These are phyloP conservation scores for Leptographium wingfieldii DNA, from an alignment of 2,329 filamentous ascomycete genomes.

Conservation along the genomic window DNA sequence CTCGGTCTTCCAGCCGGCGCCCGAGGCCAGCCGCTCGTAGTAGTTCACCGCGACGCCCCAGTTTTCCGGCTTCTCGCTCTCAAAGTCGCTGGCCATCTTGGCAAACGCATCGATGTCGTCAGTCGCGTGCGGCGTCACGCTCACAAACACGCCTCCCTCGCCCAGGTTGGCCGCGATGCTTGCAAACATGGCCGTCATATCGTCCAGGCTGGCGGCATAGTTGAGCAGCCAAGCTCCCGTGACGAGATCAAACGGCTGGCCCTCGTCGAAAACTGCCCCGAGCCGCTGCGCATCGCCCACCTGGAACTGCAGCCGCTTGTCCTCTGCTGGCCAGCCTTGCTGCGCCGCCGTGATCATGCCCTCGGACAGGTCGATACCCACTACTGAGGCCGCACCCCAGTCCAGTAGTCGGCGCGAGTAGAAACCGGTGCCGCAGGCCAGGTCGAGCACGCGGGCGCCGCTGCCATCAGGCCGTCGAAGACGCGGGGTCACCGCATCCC, in stretches of 20 bases:
- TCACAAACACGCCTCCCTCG: slow-evolving; percentile 21
- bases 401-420: slow-evolving; percentile 20
- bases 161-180: slow-evolving; percentile 23
- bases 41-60: slow-evolving; percentile 5
- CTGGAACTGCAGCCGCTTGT: slow-evolving; percentile 5
- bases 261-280: background rate
- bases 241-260: slow-evolving; percentile 23
- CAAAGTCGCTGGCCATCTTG: background rate
- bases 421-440: slow-evolving; percentile 25
- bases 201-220: slow-evolving; percentile 18
- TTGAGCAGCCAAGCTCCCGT: slow-evolving; percentile 25
- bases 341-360: slow-evolving; percentile 20
- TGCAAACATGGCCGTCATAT: slow-evolving; percentile 21
- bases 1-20: slow-evolving; percentile 9
- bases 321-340: slow-evolving; percentile 2
- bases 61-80: background rate
- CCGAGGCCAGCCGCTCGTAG: slow-evolving; percentile 4
- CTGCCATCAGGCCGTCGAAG: background rate
- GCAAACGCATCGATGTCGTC: slow-evolving; percentile 8
- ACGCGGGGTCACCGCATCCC: slow-evolving; percentile 4
- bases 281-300: slow-evolving; percentile 18
- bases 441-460: slow-evolving; percentile 19
- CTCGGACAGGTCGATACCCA: slow-evolving; percentile 23
- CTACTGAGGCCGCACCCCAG: slow-evolving; percentile 21
- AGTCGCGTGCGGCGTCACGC: slow-evolving; percentile 12